Percentiles rank a stretch among this genome's conserved stretches.
Evolutionary conservation across 768 basidiomycete genomes (phyloP).

Genomic region (Amanita phalloides): DNA sequence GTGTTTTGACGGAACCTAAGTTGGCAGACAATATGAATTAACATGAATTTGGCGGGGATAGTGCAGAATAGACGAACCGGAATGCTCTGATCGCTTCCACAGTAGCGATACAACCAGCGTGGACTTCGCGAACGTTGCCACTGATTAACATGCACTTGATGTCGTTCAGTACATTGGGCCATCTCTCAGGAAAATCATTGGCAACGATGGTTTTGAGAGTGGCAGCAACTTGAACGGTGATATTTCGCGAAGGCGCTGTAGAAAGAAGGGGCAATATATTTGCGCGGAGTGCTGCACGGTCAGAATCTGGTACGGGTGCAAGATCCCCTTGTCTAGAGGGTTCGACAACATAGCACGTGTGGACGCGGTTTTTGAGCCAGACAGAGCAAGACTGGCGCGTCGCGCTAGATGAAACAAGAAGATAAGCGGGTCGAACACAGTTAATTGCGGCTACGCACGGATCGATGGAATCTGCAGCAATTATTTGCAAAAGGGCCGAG

Average conservation of each 20-base stretch:
- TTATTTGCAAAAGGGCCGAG: conserved; percentile 76
- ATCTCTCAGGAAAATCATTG: conserved; percentile 70
- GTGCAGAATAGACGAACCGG: conserved; percentile 31
- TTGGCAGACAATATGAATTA: not conserved
- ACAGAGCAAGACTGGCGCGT: conserved; percentile 81
- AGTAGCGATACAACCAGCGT: conserved; percentile 70
- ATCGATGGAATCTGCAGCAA: conserved; percentile 68
- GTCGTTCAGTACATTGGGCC: conserved; percentile 60
- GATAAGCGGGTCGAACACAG: conserved; percentile 8
- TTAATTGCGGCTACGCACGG: conserved; percentile 42
- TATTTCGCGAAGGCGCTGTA: conserved; percentile 48
- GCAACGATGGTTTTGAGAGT: conserved; percentile 64
- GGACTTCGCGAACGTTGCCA: conserved; percentile 58
- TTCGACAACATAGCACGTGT: conserved; percentile 50
- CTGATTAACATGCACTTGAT: conserved; percentile 56
- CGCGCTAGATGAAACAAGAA: conserved; percentile 23
- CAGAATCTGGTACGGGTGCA: conserved; percentile 49
- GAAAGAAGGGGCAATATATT: conserved; percentile 64
- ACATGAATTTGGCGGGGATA: not conserved
- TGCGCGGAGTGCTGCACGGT: conserved; percentile 63
- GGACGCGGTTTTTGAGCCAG: conserved; percentile 86
- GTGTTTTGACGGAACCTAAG: conserved; percentile 58
- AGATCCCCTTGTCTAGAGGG: conserved; percentile 43
- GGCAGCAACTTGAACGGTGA: conserved; percentile 69
- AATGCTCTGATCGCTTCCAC: conserved; percentile 74